Evolutionary conservation across 2,329 filamentous ascomycete species (phyloP).

Genomic region (Exophiala xenobiotica): DNA sequence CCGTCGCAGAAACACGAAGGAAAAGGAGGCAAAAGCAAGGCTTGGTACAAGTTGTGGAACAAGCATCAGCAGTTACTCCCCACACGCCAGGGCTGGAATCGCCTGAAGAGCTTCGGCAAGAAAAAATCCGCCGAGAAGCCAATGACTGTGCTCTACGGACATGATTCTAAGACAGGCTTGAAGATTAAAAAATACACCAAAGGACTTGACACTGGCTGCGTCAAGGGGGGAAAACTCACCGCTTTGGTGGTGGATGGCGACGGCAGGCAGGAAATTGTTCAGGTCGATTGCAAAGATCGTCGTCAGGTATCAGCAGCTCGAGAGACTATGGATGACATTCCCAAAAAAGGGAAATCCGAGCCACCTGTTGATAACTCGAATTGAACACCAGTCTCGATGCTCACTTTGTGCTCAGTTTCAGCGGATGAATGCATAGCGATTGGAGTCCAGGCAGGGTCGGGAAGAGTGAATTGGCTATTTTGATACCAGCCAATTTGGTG

Average conservation of each 20-base stretch:
- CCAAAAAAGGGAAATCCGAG: conserved; percentile 10
- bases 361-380: conserved; percentile 3
- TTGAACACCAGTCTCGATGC: not conserved
- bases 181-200: conserved; percentile 69
- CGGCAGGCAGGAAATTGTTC: conserved; percentile 42
- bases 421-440: conserved; percentile 4
- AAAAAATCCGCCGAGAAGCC: conserved; percentile 10
- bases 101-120: conserved; percentile 6
- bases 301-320: conserved; percentile 3
- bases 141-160: conserved; percentile 79
- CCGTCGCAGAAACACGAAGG: conserved; percentile 49
- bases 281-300: conserved; percentile 40
- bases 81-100: conserved; percentile 10
- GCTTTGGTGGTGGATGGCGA: conserved; percentile 70
- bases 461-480: not conserved
- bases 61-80: conserved; percentile 42
- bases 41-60: conserved; percentile 67
- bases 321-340: conserved; percentile 13
- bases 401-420: not conserved
- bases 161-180: conserved; percentile 74
- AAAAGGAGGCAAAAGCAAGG: conserved; percentile 55
- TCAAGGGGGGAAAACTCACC: conserved; percentile 71
- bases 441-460: not conserved
- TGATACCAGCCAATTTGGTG: not conserved
- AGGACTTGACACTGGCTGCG: conserved; percentile 82